Evolutionary conservation across 306 rosid genomes (phyloP), one percentile per base, ranked within the genome.

Genomic region (Urtica urens): DNA sequence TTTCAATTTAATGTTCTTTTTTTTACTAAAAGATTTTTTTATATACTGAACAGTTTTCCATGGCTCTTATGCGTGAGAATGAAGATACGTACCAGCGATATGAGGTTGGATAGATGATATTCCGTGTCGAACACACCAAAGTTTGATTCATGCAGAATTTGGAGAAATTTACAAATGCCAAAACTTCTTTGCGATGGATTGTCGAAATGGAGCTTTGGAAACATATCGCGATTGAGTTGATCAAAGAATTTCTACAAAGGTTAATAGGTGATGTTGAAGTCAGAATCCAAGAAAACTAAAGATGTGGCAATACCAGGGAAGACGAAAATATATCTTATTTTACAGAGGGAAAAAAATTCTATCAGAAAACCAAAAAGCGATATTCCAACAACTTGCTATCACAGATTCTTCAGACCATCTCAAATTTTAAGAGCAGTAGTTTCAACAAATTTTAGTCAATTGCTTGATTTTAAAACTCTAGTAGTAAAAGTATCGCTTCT

Each of bases 121-220:
- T 81, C 92, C 61, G 83, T 71, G 41, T 79, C 82, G 23, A 90
- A 54, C 38, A 72, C 55, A 59, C 58, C 78, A 68, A 78, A 84
- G 64, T 67, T 72, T 50, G 86, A 63, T 46, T 75, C 92, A 57
- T 75, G 71, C 66, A 90, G 59, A 72, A 67, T 48, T 57, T 77
- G 57, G 66, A 58, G 73, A 66, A 90, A 72, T 41, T 81, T 75
- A 33, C 45, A 22, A 28, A 81, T 53, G 59, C 16, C 8, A 23
- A 51, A 40, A 41, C 70, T 45, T 67, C 69, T 67, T 28, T 68
- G 63, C 9, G 76, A 72, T 69, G 58, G 63, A 73, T 66, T 50
- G 48, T 64, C 82, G 4, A 79, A 72, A 55, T 65, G 49, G 69
- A 63, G 53, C 39, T 81, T 62, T 40, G 77, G 57, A 31, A 62